Conservation (phyloP, 2,329 filamentous ascomycete genomes). For the Pseudogymnoascus sp. region DNA sequence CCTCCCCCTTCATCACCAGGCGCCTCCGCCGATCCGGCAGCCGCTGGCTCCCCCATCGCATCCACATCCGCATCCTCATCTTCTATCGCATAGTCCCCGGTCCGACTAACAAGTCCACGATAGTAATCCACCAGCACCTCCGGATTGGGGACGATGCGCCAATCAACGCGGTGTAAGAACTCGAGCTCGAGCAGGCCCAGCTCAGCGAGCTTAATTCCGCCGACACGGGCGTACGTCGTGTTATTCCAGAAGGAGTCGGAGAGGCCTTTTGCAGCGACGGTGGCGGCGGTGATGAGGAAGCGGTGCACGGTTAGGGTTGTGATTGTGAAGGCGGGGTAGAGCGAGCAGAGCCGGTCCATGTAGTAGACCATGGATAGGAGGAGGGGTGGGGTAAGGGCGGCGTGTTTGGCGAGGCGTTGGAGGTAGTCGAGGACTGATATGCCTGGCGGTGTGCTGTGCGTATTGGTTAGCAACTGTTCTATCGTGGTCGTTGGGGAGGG, state of each 20-base stretch:
- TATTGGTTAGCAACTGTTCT: conserved; percentile 13
- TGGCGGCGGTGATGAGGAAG: conserved; percentile 91
- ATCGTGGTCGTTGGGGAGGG: not conserved
- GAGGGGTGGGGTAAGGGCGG: conserved; percentile 84
- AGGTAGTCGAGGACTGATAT: conserved; percentile 95
- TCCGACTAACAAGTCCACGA: conserved; percentile 68
- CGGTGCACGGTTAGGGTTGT: conserved; percentile 94
- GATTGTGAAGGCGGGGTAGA: conserved; percentile 93
- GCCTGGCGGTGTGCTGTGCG: conserved; percentile 61
- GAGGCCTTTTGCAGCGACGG: conserved; percentile 89
- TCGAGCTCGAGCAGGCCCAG: conserved; percentile 87
- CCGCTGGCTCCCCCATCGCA: conserved; percentile 28
- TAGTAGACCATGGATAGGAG: conserved; percentile 99
- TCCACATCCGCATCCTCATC: conserved; percentile 24
- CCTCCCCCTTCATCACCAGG: conserved; percentile 12
- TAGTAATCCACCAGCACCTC: conserved; percentile 94
- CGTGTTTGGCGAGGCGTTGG: conserved; percentile 84
- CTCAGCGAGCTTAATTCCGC: conserved; percentile 83
- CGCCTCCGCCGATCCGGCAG: conserved; percentile 29
- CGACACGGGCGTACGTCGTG: conserved; percentile 87
- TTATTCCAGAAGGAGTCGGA: conserved; percentile 99
- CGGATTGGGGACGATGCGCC: conserved; percentile 93
- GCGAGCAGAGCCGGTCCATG: conserved; percentile 85
- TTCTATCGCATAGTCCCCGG: conserved; percentile 48
- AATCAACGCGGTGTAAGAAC: conserved; percentile 85